Base-by-base conservation (phyloP, 2,329 filamentous ascomycete species). In the Botrytis pseudocinerea region DNA sequence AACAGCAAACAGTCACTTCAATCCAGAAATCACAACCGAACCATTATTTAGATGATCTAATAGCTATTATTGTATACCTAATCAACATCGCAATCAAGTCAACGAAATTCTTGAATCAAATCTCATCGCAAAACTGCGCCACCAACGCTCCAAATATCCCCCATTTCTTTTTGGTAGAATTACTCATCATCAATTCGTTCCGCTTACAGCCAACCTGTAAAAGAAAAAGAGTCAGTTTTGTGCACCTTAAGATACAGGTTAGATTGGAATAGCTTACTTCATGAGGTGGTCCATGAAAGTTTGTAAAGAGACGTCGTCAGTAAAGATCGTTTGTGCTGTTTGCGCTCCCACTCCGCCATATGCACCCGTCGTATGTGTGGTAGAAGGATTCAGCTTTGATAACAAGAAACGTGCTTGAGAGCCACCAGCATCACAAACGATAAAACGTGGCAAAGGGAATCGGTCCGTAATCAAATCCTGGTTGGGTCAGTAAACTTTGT, bases 271-370 rank as follows among this genome's bases (percentile, higher is more conserved):
- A 73, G 87, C 91, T 84, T 87, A 95, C 93, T 99, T 99, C 96
- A 99, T 99, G 82, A 99, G 86, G 84, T 98, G 95, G 80, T 99
- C 96, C 96, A 99, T 99, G 82, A 99, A 99, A 1, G 95, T 98
- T 83, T 98, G 95, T 81, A 99, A 85, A 71, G 94, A 98, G 71
- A 99, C 96, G 82, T 99, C 96, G 80, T 99, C 96, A 0, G 96
- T 99, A 85, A 99, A 99, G 79, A 99, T 99, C 8, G 96, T 99
- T 83, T 99, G 96, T 14, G 95, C 95, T 64, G 92, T 95, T 80
- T 95, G 93, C 4, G 89, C 88, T 44, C 92, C 90, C 66, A 95
- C 93, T 75, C 94, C 95, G 72, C 96, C 96, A 80, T 97, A 98
- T 20, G 93, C 92, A 70, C 94, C 93, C 0, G 92, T 95, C 0